Base-by-base conservation (phyloP, 2,329 filamentous ascomycete genomes). In the Penicillium sp. region DNA sequence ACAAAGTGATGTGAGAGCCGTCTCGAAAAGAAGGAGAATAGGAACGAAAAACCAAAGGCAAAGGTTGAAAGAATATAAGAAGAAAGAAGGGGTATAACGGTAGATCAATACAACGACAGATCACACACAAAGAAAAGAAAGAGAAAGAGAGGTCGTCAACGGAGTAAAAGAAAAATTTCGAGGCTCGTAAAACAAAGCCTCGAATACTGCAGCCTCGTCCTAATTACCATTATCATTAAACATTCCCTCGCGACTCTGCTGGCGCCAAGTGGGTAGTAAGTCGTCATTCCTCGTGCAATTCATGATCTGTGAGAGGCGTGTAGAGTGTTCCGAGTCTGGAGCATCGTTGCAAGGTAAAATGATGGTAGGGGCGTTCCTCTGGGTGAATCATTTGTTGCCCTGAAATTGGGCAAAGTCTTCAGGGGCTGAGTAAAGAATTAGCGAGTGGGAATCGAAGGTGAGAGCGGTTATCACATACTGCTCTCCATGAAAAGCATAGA, bases 401-500 rank as follows among this genome's bases (percentile, higher is more conserved):
- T 61, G 60, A 46, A 31, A 31, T 31, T 31, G 31, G 31, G 31
- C 2, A 31, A 31, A 31, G 31, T 31, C 31, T 31, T 31, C 31
- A 10, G 31, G 31, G 7, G 31, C 31, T 31, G 31, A 3, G 44
- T n/a, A 59, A 61, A 51, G 53, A 50, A 16, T 58, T 41, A 35
- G 41, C 50, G 7, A 36, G 36, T 58, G 24, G 24, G 40, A 13
- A 11, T 22, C 3, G 11, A 35, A 31, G 7, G 6, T 54, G 24
- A 54, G 19, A 6, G 40, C n/a, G 10, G 39, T n/a, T 18, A 35
- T 31, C 14, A 54, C 52, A 31, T 59, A 61, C 61, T 44, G 24
- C 54, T 51, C 39, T 77, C 76, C 77, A 80, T 79, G 40, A 79
- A 75, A 43, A 81, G 67, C 67, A 82, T 73, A 18, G 79, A 79